Conservation (phyloP, 2,329 filamentous ascomycete species). For the Phyllosticta ampelicida region DNA sequence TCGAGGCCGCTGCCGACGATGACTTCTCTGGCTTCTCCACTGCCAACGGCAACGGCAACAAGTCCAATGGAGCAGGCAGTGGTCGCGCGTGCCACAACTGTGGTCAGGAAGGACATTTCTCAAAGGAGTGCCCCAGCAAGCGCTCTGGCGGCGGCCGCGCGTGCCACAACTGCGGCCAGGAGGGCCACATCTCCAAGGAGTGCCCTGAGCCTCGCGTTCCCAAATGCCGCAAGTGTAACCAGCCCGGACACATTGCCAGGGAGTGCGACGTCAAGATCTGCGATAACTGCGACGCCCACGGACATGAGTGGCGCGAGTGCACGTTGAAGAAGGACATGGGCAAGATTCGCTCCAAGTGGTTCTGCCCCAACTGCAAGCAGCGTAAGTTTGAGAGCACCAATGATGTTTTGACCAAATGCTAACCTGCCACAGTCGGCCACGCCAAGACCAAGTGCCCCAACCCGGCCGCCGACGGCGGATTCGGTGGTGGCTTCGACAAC, state of each 20-base stretch:
- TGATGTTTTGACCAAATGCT: constrained; percentile 2
- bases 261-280: constrained; percentile 23
- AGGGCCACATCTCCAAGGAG: constrained; percentile 19
- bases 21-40: background rate
- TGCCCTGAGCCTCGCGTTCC: constrained; percentile 12
- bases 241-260: background rate
- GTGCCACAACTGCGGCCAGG: constrained; percentile 19
- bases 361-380: constrained; percentile 45
- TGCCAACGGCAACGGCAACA: background rate
- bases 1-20: constrained; percentile 7
- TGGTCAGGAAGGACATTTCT: constrained; percentile 19
- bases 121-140: constrained; percentile 19
- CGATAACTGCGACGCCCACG: constrained; percentile 54
- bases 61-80: background rate
- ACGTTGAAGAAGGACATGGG: constrained; percentile 40
- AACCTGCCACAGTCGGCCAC: constrained; percentile 4
- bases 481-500: background rate
- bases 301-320: constrained; percentile 47
- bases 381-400: constrained; percentile 19
- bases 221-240: background rate
- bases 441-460: constrained; percentile 4
- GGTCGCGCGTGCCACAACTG: constrained; percentile 13
- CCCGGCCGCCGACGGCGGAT: background rate
- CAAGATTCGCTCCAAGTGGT: constrained; percentile 37
- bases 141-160: constrained; percentile 7